Base-by-base conservation (phyloP, 495 filamentous ascomycete genomes). In the Penicillium argentinense region DNA sequence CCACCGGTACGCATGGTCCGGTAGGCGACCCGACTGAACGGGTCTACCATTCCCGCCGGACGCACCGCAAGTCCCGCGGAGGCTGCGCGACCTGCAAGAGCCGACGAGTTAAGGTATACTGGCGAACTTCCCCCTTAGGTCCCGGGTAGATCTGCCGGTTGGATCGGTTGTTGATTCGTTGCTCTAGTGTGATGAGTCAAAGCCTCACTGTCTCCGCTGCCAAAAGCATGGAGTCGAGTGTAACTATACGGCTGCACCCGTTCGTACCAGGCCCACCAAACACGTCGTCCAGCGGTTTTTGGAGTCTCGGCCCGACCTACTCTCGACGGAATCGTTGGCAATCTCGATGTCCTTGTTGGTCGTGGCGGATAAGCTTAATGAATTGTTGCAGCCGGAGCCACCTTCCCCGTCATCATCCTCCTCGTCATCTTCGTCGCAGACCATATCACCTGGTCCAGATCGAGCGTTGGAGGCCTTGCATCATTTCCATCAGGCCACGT, bases 21-120 rank as follows among this genome's bases (percentile, higher is more conserved):
- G 32, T 26, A 13, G 40, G 40, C 21, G 40, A 48, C 12, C 13
- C 25, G 11, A 32, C 27, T 16, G 56, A 50, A 11, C 51, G 36
- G 30, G 53, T 59, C 44, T 68, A 58, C 39, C 64, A 71, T 42
- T 26, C 67, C 32, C 63, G 66, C 13, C 57, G 64, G 23, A 28
- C 63, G 4, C 74, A 74, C 54, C 67, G 63, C 41, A 71, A 71
- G 51, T 78, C 75, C 21, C 68, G 73, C 19, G 59, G 36, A 37
- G 73, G 75, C 13, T 77, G 74, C 47, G 52, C 56, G 28, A 72
- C 71, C 45, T 78, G 74, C 53, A 78, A 77, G 51, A 63, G 70
- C 21, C 59, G 73, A 26, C 60, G 66, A 47, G 60, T 78, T 37
- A 78, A 78, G 64, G 74, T 77, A 66, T 16, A 34, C 53, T 16